Evolutionary conservation across 352 stramenopile genomes (phyloP).

Genomic region (Phytopythium kandeliae): DNA sequence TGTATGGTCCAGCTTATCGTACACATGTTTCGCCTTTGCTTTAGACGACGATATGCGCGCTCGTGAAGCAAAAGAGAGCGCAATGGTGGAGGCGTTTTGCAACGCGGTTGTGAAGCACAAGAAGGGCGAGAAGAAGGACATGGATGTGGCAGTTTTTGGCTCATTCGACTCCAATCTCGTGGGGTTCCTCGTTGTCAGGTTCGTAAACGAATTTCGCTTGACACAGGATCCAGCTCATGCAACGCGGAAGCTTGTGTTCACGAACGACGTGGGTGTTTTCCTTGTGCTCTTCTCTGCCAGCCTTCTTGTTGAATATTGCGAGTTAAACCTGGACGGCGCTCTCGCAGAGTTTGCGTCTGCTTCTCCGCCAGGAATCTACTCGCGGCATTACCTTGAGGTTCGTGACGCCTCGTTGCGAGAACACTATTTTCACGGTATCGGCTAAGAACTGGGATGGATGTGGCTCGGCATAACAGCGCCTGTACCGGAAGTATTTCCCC

Average conservation of each 20-base stretch:
- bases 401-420: not conserved
- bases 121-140: conserved; percentile 55
- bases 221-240: no score
- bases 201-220: not conserved
- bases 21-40: not conserved
- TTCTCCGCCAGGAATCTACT: conserved; percentile 60
- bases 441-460: not conserved
- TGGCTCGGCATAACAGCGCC: conserved; percentile 19
- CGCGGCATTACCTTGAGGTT: conserved; percentile 62
- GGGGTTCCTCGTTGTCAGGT: conserved; percentile 74
- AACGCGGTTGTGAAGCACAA: conserved; percentile 52
- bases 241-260: not conserved
- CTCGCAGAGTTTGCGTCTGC: conserved; percentile 56
- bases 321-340: conserved; percentile 50
- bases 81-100: conserved; percentile 58
- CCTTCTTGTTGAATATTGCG: conserved; percentile 69
- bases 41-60: conserved; percentile 15
- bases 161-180: conserved; percentile 61
- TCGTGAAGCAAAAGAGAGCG: conserved; percentile 33
- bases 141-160: conserved; percentile 73
- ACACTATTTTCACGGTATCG: conserved; percentile 1
- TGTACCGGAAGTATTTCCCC: conserved; percentile 80
- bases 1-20: not conserved
- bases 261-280: not conserved
- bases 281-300: conserved; percentile 9